Conservation (phyloP, 2,329 filamentous ascomycete genomes). For the Ceratocystiopsis minuta region DNA sequence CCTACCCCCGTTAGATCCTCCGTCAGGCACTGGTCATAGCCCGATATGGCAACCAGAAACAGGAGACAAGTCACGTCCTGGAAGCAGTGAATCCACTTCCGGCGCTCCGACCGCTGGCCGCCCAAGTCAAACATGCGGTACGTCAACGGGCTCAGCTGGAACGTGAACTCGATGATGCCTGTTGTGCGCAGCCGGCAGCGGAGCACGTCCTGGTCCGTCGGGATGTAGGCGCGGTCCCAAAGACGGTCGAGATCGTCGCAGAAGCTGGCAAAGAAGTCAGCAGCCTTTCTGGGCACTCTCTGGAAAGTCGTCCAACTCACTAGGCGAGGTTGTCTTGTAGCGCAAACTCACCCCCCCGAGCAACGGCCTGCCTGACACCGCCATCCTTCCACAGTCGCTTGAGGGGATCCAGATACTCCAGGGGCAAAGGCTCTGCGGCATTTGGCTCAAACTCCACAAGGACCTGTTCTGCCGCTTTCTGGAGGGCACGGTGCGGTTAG, state of each 20-base stretch:
- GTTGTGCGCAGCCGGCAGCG: slow-evolving; percentile 82
- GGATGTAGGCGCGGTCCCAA: slow-evolving; percentile 62
- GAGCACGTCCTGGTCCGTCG: slow-evolving; percentile 85
- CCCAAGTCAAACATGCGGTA: slow-evolving; percentile 97
- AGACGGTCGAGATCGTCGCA: slow-evolving; percentile 61
- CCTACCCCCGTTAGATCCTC: slow-evolving; percentile 39
- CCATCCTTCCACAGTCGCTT: slow-evolving; percentile 67
- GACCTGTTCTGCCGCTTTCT: too few species aligned
- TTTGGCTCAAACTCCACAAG: slow-evolving; percentile 67
- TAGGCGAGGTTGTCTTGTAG: slow-evolving; percentile 91
- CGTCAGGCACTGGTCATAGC: slow-evolving; percentile 89
- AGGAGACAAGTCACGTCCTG: slow-evolving; percentile 84
- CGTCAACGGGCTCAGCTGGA: slow-evolving; percentile 78
- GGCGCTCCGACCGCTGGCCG: slow-evolving; percentile 78
- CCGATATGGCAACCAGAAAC: slow-evolving; percentile 87
- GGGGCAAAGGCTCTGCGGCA: slow-evolving; percentile 62
- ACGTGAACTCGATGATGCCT: slow-evolving; percentile 87
- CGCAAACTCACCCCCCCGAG: slow-evolving; percentile 89
- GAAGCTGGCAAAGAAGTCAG: slow-evolving; percentile 62
- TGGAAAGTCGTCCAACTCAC: too few species aligned
- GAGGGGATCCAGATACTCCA: slow-evolving; percentile 64
- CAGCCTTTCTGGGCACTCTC: not conserved
- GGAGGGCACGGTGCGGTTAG: too few species aligned
- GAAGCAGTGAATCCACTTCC: slow-evolving; percentile 97
- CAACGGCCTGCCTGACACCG: slow-evolving; percentile 73